Conservation (phyloP, 2,329 filamentous ascomycete species). For the Colletotrichum sp. region DNA sequence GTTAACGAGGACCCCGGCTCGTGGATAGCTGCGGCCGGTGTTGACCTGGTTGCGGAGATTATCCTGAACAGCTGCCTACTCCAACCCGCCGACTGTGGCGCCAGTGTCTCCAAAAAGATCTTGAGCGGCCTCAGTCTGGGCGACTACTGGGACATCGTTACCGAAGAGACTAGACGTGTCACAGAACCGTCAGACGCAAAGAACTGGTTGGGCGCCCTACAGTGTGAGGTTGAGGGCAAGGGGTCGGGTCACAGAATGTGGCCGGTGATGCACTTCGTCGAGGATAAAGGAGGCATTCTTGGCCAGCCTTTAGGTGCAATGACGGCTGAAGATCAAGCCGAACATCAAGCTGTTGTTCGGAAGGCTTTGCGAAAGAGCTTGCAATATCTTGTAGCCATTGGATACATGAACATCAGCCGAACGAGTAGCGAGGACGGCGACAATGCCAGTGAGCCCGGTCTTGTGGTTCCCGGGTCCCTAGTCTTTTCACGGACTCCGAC, state of each 20-base stretch:
- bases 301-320: background rate
- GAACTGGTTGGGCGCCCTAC: conserved; percentile 1
- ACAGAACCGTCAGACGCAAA: conserved; percentile 3
- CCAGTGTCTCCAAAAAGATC: background rate
- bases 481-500: conserved; percentile 6
- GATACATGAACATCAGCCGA: background rate
- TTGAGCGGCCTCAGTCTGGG: conserved; percentile 17
- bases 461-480: conserved; percentile 23
- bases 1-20: conserved; percentile 9
- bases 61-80: conserved; percentile 2
- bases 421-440: conserved; percentile 1
- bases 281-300: background rate
- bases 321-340: background rate
- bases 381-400: conserved; percentile 3
- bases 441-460: conserved; percentile 3
- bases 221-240: conserved; percentile 5
- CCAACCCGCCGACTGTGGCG: background rate
- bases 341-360: background rate
- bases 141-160: conserved; percentile 25
- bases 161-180: background rate
- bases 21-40: conserved; percentile 24
- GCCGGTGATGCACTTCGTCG: conserved; percentile 29
- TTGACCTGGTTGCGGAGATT: conserved; percentile 14
- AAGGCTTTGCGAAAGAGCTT: background rate
- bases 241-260: conserved; percentile 25